Percentiles rank a stretch among this genome's conserved stretches.
Conservation (phyloP, 108 stramenopile species). For the Hondaea fermentalgiana region DNA sequence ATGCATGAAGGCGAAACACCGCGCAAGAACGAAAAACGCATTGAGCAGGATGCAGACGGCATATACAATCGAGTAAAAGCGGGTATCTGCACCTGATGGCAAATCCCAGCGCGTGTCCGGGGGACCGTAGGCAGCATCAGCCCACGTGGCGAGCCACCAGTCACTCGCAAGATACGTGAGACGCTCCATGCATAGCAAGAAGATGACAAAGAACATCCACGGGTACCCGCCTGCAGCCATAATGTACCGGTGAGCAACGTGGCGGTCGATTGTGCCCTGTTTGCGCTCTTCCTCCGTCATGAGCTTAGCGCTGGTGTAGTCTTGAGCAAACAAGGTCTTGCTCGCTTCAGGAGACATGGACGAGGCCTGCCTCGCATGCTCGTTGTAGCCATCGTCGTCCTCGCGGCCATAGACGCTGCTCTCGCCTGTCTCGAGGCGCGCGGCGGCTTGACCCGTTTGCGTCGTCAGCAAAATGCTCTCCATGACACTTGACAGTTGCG, state of each 20-base stretch:
- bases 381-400: no score
- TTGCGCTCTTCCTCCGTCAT: background rate
- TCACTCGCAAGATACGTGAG: slow-evolving; percentile 64
- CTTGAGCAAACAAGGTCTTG: background rate
- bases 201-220: background rate
- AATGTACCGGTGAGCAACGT: background rate
- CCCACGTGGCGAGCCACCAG: slow-evolving; percentile 73
- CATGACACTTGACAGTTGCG: background rate
- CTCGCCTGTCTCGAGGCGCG: background rate
- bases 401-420: no score
- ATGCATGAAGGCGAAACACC: background rate
- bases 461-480: background rate
- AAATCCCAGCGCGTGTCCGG: background rate
- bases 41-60: background rate
- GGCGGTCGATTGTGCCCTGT: background rate
- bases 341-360: no score
- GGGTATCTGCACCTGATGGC: background rate
- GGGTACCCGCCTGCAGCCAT: background rate
- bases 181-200: slow-evolving; percentile 60
- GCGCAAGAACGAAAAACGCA: background rate
- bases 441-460: background rate
- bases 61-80: background rate
- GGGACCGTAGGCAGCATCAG: slow-evolving; percentile 37
- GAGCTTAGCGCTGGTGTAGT: background rate
- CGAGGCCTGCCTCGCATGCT: no score